These are phyloP conservation scores for Pilobolus umbonatus DNA, from an alignment of 192 early-diverging fungal species.

Conservation along the genomic window DNA sequence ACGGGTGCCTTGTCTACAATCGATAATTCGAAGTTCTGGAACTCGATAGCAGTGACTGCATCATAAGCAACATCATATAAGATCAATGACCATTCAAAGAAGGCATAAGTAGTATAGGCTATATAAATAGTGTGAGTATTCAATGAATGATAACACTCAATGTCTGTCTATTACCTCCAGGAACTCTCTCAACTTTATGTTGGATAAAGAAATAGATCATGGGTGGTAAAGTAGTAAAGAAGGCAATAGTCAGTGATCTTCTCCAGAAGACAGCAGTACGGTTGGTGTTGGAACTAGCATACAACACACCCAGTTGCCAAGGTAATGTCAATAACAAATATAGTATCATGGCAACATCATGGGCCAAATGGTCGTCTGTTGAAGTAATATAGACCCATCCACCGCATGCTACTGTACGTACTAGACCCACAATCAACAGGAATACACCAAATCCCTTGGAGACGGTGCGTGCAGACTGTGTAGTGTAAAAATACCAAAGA, in stretches of 20 bases:
- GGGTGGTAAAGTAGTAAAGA: conserved; percentile 68
- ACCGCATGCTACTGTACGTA: conserved; percentile 73
- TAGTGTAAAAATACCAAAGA: conserved; percentile 42
- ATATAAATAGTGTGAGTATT: not conserved
- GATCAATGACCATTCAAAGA: conserved; percentile 83
- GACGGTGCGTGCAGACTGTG: conserved; percentile 18
- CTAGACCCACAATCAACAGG: conserved; percentile 38
- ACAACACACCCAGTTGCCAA: conserved; percentile 62
- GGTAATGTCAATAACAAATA: conserved; percentile 76
- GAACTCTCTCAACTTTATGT: conserved; percentile 70
- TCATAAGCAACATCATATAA: conserved; percentile 74
- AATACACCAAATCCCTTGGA: conserved; percentile 32
- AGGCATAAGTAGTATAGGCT: conserved; percentile 76
- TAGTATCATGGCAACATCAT: conserved; percentile 77
- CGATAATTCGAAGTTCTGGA: conserved; percentile 46
- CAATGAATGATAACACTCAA: not conserved
- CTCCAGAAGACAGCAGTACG: conserved; percentile 48
- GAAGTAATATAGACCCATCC: conserved; percentile 84
- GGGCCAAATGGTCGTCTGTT: conserved; percentile 71
- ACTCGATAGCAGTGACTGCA: conserved; percentile 67
- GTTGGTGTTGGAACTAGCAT: conserved; percentile 33
- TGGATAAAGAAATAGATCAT: conserved; percentile 76
- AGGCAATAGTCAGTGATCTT: conserved; percentile 47
- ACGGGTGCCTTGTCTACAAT: conserved; percentile 37
- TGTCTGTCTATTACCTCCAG: conserved; percentile 48